Evolutionary conservation across 148 eudicot genomes (phyloP).

Genomic region (Rhododendron ovatum): DNA sequence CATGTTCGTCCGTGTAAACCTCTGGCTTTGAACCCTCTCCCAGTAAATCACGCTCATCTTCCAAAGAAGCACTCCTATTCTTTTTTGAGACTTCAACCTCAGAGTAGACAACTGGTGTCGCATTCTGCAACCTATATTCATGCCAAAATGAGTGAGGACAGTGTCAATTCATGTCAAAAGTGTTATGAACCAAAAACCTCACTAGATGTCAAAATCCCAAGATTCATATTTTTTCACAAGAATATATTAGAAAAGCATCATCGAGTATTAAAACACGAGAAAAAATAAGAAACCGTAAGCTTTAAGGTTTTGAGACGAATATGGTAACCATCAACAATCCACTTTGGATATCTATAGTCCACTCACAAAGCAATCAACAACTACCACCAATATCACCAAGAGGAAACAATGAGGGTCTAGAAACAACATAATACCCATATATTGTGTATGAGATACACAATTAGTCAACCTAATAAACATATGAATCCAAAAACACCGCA

Average conservation of each 20-base stretch:
- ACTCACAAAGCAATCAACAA: not conserved
- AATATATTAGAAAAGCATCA: not conserved
- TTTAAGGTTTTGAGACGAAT: not conserved
- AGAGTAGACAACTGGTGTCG: constrained; percentile 53
- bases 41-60: constrained; percentile 21
- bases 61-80: constrained; percentile 18
- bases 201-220: not conserved
- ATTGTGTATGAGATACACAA: not conserved
- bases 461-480: not conserved
- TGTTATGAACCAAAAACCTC: not conserved
- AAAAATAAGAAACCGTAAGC: too few species aligned
- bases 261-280: not conserved
- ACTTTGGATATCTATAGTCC: not conserved
- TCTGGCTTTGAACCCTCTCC: constrained; percentile 69
- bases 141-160: not conserved
- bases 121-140: constrained; percentile 59
- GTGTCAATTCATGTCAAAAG: not conserved
- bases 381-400: not conserved
- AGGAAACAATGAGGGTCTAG: not conserved
- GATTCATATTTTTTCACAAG: not conserved
- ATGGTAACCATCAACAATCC: not conserved
- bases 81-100: constrained; percentile 42
- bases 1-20: constrained; percentile 76
- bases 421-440: not conserved
- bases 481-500: not conserved